A percentile compares a stretch with the other conserved stretches of the same genome.
These are phyloP conservation scores for Rhizoclosmatium globosum DNA, from an alignment of 192 early-diverging fungal species.

Conservation along the genomic window DNA sequence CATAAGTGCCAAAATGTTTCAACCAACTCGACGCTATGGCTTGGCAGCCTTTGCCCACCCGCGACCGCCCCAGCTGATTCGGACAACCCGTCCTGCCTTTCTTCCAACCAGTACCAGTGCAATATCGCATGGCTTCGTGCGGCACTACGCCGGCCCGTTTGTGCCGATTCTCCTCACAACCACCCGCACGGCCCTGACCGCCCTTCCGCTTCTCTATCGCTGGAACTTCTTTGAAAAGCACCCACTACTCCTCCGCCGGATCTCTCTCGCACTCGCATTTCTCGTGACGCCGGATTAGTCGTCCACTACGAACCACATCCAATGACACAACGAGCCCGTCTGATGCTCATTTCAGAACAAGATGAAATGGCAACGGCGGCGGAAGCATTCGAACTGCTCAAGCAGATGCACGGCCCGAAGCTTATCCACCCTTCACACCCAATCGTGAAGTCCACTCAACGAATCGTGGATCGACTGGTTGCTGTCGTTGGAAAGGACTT, in stretches of 20 bases:
- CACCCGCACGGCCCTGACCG: constrained; percentile 5
- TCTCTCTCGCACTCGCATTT: background rate
- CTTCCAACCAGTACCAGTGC: too few species aligned
- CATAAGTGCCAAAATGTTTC: too few species aligned
- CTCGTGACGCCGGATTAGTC: background rate
- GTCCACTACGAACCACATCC: constrained; percentile 24
- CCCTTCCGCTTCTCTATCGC: constrained; percentile 12
- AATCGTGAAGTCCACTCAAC: background rate
- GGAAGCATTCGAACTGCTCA: constrained; percentile 15
- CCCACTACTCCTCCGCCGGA: background rate
- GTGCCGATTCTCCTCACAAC: background rate
- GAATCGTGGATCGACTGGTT: constrained; percentile 8
- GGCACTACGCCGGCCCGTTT: background rate
- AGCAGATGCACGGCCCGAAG: constrained; percentile 15
- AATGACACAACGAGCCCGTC: constrained; percentile 44
- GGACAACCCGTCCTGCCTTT: too few species aligned
- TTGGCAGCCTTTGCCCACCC: too few species aligned
- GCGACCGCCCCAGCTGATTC: too few species aligned
- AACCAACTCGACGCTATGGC: too few species aligned
- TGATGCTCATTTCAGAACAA: constrained; percentile 51
- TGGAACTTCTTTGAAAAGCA: constrained; percentile 17
- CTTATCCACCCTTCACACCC: constrained; percentile 33
- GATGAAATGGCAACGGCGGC: constrained; percentile 40
- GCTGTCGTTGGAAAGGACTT: constrained; percentile 21
- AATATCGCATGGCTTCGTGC: background rate